Conservation (phyloP, 441 rosid genomes). For the Populus hybrid region DNA sequence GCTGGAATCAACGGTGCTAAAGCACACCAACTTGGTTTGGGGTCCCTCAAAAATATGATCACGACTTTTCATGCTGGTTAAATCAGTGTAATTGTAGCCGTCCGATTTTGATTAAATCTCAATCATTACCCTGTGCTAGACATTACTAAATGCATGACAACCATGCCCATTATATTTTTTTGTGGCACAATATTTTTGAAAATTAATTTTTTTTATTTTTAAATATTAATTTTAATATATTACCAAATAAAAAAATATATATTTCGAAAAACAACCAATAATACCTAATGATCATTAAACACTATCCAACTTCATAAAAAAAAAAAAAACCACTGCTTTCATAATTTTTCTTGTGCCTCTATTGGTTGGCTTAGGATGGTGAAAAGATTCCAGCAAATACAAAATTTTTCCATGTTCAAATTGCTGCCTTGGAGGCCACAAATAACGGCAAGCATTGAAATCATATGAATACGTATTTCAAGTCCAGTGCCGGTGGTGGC, state of each 20-base stretch:
- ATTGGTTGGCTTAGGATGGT: neutral
- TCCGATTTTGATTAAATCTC: neutral
- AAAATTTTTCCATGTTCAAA: neutral
- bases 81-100: neutral
- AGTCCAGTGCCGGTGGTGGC: neutral
- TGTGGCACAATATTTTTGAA: too few relatives aligned
- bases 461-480: neutral
- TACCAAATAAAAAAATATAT: too few relatives aligned
- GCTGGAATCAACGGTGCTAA: neutral
- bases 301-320: neutral
- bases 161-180: neutral
- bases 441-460: neutral
- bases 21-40: neutral
- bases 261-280: too few relatives aligned
- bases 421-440: neutral
- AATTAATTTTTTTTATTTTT: too few relatives aligned
- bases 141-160: neutral
- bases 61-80: neutral
- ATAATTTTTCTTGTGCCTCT: neutral
- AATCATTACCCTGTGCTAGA: neutral
- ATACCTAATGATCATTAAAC: fast-evolving
- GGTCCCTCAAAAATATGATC: neutral
- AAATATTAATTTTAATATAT: too few relatives aligned
- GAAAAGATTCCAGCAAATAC: neutral
- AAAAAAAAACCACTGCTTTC: too few relatives aligned